Evolutionary conservation across 192 early-diverging fungal genomes (phyloP).

Genomic region (Linnemannia exigua): DNA sequence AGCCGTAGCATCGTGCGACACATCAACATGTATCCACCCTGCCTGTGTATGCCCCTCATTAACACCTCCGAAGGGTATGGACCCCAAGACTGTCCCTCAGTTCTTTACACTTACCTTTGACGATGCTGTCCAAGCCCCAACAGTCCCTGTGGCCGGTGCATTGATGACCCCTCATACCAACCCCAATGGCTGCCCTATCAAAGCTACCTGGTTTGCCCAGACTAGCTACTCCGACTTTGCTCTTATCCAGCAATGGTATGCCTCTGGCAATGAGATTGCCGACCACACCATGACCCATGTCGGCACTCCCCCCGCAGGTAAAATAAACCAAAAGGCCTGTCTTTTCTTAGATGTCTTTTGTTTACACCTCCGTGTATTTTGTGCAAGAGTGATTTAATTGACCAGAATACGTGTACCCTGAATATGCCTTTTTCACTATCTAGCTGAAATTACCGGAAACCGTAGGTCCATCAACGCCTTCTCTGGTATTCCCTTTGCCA

Average conservation of each 20-base stretch:
- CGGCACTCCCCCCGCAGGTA: slow-evolving; percentile 40
- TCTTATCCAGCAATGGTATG: slow-evolving; percentile 67
- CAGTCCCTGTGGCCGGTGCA: slow-evolving; percentile 13
- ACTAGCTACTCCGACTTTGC: slow-evolving; percentile 72
- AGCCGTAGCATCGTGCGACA: slow-evolving; percentile 53
- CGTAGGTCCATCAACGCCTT: slow-evolving; percentile 59
- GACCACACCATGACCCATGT: slow-evolving; percentile 67
- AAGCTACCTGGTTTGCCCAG: slow-evolving; percentile 69
- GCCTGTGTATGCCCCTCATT: slow-evolving; percentile 59
- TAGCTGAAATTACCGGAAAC: slow-evolving; percentile 17
- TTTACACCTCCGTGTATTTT: neutral
- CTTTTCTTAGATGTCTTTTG: neutral
- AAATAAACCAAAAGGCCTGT: neutral
- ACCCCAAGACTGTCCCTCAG: slow-evolving; percentile 61
- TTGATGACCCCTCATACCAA: slow-evolving; percentile 40
- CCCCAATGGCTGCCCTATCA: slow-evolving; percentile 67
- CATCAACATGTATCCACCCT: slow-evolving; percentile 60
- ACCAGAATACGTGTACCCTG: neutral
- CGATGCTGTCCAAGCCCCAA: slow-evolving; percentile 64
- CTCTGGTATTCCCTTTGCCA: slow-evolving; percentile 66
- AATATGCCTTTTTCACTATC: neutral
- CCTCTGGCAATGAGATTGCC: slow-evolving; percentile 72
- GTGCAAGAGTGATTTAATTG: neutral
- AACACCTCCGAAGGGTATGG: slow-evolving; percentile 56
- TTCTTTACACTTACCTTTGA: slow-evolving; percentile 72